phyloP scores from a whole-genome alignment of 2,329 filamentous ascomycete species.

The Acephala macrosclerotiorum region DNA sequence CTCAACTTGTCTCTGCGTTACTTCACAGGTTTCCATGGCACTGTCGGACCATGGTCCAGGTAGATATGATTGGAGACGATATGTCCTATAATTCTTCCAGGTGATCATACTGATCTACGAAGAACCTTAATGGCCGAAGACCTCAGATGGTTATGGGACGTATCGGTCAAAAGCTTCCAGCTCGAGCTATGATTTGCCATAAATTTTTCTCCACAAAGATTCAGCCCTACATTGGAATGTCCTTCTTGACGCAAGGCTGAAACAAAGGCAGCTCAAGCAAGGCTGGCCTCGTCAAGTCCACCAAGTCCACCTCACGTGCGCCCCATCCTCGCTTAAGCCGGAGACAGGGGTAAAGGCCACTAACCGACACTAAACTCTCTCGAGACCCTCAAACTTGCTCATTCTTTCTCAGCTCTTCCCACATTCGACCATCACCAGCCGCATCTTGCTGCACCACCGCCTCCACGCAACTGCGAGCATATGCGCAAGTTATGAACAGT shows the following conservation, averaged over 20 bases:
- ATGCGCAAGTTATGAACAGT: neutral
- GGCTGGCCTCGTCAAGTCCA: neutral
- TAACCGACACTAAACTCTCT: neutral
- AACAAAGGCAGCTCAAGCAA: neutral
- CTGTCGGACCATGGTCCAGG: neutral
- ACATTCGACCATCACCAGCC: neutral
- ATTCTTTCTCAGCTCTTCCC: neutral
- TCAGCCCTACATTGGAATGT: neutral
- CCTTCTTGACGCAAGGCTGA: neutral
- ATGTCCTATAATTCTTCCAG: too few relatives aligned
- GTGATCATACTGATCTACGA: too few relatives aligned
- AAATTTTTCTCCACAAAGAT: neutral
- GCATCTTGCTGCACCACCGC: neutral
- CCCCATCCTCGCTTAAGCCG: neutral
- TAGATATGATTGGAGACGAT: neutral
- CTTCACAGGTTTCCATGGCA: neutral
- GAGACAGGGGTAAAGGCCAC: neutral
- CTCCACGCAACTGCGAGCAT: neutral
- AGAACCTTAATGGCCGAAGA: too few relatives aligned
- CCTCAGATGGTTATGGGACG: too few relatives aligned
- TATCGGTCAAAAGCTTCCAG: too few relatives aligned
- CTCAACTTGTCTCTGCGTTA: neutral
- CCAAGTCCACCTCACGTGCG: neutral
- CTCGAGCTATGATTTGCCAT: too few relatives aligned
- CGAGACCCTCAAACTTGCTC: neutral